phyloP scores from a whole-genome alignment of 768 basidiomycete species.

The Tylopilus rubrobrunneus region DNA sequence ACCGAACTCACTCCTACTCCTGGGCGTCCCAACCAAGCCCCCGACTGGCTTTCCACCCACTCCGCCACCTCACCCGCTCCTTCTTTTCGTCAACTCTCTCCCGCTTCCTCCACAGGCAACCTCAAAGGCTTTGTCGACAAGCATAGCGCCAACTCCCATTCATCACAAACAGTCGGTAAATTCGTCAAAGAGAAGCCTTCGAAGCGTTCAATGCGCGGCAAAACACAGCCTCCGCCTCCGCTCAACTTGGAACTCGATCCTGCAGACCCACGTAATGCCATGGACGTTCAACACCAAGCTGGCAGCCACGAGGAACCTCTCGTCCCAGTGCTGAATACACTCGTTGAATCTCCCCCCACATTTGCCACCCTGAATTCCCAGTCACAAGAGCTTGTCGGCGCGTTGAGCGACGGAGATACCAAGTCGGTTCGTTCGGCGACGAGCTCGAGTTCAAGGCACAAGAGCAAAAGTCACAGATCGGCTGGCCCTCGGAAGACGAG shows the following conservation, averaged over 20 bases:
- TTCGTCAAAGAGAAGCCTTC: conserved; percentile 15
- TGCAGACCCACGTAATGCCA: conserved; percentile 5
- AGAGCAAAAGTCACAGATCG: conserved; percentile 13
- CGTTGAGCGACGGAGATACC: conserved; percentile 21
- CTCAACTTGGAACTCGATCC: conserved; percentile 20
- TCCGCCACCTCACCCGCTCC: conserved; percentile 8
- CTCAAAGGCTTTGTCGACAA: conserved; percentile 27
- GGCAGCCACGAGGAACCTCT: conserved; percentile 21
- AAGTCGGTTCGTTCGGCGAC: conserved; percentile 24
- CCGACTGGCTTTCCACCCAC: conserved; percentile 16
- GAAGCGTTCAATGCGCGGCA: conserved; percentile 23
- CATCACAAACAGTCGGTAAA: conserved; percentile 1
- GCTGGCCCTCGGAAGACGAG: conserved; percentile 37
- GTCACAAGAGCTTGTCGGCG: conserved; percentile 17
- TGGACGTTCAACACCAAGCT: conserved; percentile 13
- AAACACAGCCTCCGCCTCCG: conserved; percentile 29
- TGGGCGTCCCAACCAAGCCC: conserved; percentile 4
- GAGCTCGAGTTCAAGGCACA: conserved; percentile 27
- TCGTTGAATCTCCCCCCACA: conserved; percentile 25
- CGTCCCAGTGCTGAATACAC: not conserved
- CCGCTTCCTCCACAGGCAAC: conserved; percentile 32
- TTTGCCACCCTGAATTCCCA: conserved; percentile 4
- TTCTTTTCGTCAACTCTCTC: conserved; percentile 24
- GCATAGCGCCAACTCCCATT: conserved; percentile 2
- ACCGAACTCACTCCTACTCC: conserved; percentile 28